These are phyloP conservation scores for Calonectria pteridis DNA, from an alignment of 2,329 filamentous ascomycete genomes.

Conservation along the genomic window DNA sequence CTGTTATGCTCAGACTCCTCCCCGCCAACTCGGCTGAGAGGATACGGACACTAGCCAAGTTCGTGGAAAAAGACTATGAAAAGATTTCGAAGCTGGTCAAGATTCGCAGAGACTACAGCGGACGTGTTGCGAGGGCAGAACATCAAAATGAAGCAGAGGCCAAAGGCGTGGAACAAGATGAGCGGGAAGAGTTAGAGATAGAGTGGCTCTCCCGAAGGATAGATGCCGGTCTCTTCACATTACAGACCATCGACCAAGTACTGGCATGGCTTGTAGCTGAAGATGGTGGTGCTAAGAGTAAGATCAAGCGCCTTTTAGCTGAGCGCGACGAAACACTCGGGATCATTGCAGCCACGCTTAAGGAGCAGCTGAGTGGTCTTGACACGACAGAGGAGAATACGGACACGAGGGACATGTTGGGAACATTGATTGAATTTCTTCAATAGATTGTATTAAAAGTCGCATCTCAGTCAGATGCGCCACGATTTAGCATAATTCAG, in stretches of 20 bases:
- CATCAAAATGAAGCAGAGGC: constrained; percentile 60
- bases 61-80: constrained; percentile 93
- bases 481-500: constrained; percentile 29
- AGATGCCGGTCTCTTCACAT: constrained; percentile 85
- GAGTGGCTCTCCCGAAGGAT: constrained; percentile 82
- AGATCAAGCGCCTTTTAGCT: constrained; percentile 72
- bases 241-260: constrained; percentile 87
- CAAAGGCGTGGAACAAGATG: constrained; percentile 30
- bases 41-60: constrained; percentile 91
- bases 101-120: constrained; percentile 78
- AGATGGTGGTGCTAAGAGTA: constrained; percentile 79
- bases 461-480: constrained; percentile 26
- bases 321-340: constrained; percentile 76
- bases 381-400: constrained; percentile 71
- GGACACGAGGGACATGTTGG: constrained; percentile 68
- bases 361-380: constrained; percentile 67
- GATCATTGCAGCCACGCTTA: constrained; percentile 75
- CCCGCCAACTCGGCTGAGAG: constrained; percentile 82
- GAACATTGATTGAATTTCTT: constrained; percentile 65
- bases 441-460: constrained; percentile 45
- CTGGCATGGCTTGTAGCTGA: constrained; percentile 94
- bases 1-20: constrained; percentile 82
- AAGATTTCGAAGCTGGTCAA: constrained; percentile 81
- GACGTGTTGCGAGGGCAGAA: constrained; percentile 66
- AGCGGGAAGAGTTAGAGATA: constrained; percentile 67